Conservation (phyloP, 805 yeast species). For the Kodamaea hsintzibuensis region DNA sequence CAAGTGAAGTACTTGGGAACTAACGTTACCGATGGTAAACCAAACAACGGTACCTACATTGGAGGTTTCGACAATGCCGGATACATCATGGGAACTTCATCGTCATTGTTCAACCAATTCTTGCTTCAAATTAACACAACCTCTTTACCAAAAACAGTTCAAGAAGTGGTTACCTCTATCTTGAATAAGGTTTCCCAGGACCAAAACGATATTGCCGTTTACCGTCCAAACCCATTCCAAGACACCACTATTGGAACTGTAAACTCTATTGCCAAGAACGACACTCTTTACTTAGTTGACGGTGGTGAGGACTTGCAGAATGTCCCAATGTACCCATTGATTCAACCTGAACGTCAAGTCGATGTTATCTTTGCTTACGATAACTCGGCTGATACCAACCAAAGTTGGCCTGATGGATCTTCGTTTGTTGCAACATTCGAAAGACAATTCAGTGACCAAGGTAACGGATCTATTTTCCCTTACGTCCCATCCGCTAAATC, state of each 20-base stretch:
- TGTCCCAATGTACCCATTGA: conserved; percentile 64
- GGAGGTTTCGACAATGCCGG: conserved; percentile 30
- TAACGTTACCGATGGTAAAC: conserved; percentile 18
- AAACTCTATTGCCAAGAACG: conserved; percentile 38
- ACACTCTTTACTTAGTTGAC: conserved; percentile 60
- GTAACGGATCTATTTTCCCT: conserved; percentile 27
- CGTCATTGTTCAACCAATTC: conserved; percentile 27
- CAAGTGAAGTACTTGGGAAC: conserved; percentile 28
- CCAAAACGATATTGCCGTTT: conserved; percentile 33
- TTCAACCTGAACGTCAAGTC: conserved; percentile 59
- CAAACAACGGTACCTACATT: conserved; percentile 20
- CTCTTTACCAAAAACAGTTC: conserved; percentile 17
- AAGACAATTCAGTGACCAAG: conserved; percentile 50
- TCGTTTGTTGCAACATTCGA: conserved; percentile 56
- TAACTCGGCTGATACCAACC: conserved; percentile 63
- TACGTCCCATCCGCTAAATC: conserved; percentile 24
- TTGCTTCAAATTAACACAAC: conserved; percentile 19
- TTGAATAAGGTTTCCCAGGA: conserved; percentile 41
- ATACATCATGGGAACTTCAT: conserved; percentile 26
- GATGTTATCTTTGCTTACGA: conserved; percentile 69
- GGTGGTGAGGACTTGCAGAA: conserved; percentile 81
- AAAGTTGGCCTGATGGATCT: conserved; percentile 67
- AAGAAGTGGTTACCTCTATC: conserved; percentile 22
- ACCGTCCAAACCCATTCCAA: conserved; percentile 41
- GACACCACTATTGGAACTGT: conserved; percentile 33